These are phyloP conservation scores for Schizosaccharomyces cryophilus DNA, from an alignment of 805 yeast species.

Conservation along the genomic window DNA sequence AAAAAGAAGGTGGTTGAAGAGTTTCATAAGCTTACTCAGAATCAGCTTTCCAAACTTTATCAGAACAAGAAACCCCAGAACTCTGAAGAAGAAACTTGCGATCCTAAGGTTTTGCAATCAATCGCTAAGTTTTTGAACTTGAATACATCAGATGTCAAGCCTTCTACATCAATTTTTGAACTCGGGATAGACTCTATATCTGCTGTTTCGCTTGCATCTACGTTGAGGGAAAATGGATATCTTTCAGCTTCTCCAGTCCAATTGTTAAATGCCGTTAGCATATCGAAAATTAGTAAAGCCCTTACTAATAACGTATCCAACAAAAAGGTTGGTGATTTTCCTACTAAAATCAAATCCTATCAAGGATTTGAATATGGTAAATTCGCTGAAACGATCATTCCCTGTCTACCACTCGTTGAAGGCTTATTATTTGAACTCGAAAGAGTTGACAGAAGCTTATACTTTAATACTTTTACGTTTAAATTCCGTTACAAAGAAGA, in stretches of 20 bases:
- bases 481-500: slow-evolving; percentile 6
- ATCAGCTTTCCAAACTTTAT: background rate
- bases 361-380: background rate
- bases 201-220: slow-evolving; percentile 6
- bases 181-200: slow-evolving; percentile 11
- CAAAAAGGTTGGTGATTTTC: too few species aligned
- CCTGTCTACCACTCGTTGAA: slow-evolving; percentile 11
- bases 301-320: too few species aligned
- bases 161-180: slow-evolving; percentile 8
- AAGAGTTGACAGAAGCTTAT: background rate
- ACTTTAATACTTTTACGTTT: slow-evolving; percentile 6
- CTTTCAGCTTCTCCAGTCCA: background rate
- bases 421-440: slow-evolving; percentile 8
- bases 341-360: too few species aligned
- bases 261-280: background rate
- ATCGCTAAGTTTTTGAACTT: slow-evolving; percentile 1
- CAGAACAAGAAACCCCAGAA: background rate
- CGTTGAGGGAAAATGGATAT: slow-evolving; percentile 3
- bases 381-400: slow-evolving; percentile 5
- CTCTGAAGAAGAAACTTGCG: background rate
- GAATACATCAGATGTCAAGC: background rate
- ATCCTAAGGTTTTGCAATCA: slow-evolving; percentile 2
- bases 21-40: background rate
- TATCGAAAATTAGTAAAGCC: background rate
- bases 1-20: slow-evolving; percentile 4